Base-by-base conservation (phyloP, 345 rosid genomes). In the Arabidopsis suecica region DNA sequence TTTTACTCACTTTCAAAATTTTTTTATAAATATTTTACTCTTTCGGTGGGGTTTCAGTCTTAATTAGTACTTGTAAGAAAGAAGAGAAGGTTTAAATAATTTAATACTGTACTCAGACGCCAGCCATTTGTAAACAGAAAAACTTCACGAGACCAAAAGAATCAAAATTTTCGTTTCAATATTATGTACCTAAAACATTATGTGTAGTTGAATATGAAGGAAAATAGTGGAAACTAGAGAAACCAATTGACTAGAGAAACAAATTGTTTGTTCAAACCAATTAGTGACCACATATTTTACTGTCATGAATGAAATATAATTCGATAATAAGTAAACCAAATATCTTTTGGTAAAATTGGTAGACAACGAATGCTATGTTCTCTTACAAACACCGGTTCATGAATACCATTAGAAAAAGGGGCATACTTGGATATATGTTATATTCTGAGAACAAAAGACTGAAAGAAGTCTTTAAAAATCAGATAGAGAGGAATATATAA, bases 401-500 rank as follows among this genome's bases (percentile, higher is more conserved):
- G 16, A 36, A 5, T 37, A 20, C 20, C 38, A 37, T 20, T 11
- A 60, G 1, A 34, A 37, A 37, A 20, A 37, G 0, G 16, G 44
- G 16, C 32, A 9, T 38, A 9, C 16, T 38, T 60, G 45, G 65
- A 60, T 60, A 59, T 58, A 58, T 32, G 6, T 56, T 56, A 32
- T 56, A 56, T 34, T 58, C 30, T 59, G 28, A 36, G 45, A 18
- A 18, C 14, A 10, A 36, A 36, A 60, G 25, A 36, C 7, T 34
- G 63, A 59, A 58, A 59, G n/a, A 7, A 59, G 30, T 18, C 28
- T 37, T 36, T 18, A 28, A 68, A 23, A 33, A 66, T 10, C 12
- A 59, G 57, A 58, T 59, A 59, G 3, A 70, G 48, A n/a, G 28
- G 67, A 70, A 45, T 58, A 45, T 28, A 37, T 49, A 20, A 4